Evolutionary conservation across 768 basidiomycete genomes (phyloP), one percentile per base, ranked within the genome.

Genomic region (Amanita pseudoporphyria): DNA sequence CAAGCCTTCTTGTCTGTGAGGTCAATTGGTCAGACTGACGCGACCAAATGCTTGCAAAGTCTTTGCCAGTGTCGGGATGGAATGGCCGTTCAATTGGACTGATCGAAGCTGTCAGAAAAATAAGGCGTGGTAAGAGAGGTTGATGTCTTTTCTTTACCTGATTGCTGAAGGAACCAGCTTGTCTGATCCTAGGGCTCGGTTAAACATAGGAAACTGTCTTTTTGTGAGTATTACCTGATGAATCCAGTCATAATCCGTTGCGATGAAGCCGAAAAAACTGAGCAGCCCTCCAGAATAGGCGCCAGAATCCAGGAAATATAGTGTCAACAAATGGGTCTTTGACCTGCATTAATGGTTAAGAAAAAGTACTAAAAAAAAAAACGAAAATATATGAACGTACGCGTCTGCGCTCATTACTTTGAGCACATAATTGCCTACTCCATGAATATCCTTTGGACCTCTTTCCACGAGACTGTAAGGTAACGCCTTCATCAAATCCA

Each of bases 251-350:
- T 91, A 94, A 50, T 82, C 86, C 0, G 82, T 78, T 1, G 83
- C 70, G 50, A 81, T 77, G 53, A 81, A 74, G 2, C 76, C 84
- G 47, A 83, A 77, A 66, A 76, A 81, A 55, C 82, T 76, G 24
- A 72, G 60, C 36, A 73, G 63, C 0, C 83, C 80, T 30, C 68
- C 76, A 1, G 79, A 73, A 64, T 92, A 93, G 1, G 81, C 68
- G 9, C 88, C 88, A 1, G 91, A 92, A 60, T 97, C 93, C 50
- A 97, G 65, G 71, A 95, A 88, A 64, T 95, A 97, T 2, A 97
- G 61, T 0, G 92, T 91, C 54, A 95, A 69, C n/a, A 93, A 71
- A 53, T 94, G 91, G 1, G 82, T 92, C 64, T 78, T 86, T 10
- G 90, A 92, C 37, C 89, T 90, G 47, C 35, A 13, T 13, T 21